Percentiles rank a stretch among this genome's conserved stretches.
Evolutionary conservation across 2,329 filamentous ascomycete species (phyloP).

Genomic region (Trichoderma semiorbis): DNA sequence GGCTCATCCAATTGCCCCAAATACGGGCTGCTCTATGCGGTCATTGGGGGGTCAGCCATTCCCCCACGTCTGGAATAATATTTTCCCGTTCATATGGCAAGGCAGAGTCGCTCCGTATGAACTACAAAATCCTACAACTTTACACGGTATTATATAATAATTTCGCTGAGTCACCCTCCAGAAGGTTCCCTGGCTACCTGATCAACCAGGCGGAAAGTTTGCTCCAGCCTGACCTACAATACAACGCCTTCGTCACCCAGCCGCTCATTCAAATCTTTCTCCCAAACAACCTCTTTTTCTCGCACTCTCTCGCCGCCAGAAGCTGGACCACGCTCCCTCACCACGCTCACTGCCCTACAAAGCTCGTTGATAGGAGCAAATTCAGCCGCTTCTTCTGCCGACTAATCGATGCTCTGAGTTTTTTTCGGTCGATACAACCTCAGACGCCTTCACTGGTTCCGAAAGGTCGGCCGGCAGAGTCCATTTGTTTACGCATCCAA

Average conservation of each 20-base stretch:
- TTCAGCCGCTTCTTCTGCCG: slow-evolving; percentile 33
- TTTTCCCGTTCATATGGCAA: background rate
- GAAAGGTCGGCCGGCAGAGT: slow-evolving; percentile 38
- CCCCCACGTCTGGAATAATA: background rate
- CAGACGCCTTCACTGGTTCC: slow-evolving; percentile 64
- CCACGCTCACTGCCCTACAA: slow-evolving; percentile 18
- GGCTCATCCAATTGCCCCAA: background rate
- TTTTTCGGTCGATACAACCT: slow-evolving; percentile 25
- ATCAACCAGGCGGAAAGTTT: slow-evolving; percentile 2
- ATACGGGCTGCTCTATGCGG: background rate
- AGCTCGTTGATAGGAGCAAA: slow-evolving; percentile 23
- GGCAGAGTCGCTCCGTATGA: background rate
- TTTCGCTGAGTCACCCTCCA: slow-evolving; percentile 4
- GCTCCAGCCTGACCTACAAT: slow-evolving; percentile 1
- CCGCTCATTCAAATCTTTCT: slow-evolving; percentile 20
- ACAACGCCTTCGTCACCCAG: background rate
- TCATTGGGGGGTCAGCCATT: background rate
- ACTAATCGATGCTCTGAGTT: slow-evolving; percentile 37
- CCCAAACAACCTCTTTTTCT: slow-evolving; percentile 26
- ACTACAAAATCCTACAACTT: background rate
- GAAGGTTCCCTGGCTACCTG: background rate
- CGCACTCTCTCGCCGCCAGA: slow-evolving; percentile 33
- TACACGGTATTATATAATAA: background rate
- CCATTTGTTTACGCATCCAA: background rate
- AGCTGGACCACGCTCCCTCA: slow-evolving; percentile 33